Percentiles rank a stretch among this genome's conserved stretches.
phyloP scores from a whole-genome alignment of 768 basidiomycete genomes.

The Dioszegia aurantiaca region DNA sequence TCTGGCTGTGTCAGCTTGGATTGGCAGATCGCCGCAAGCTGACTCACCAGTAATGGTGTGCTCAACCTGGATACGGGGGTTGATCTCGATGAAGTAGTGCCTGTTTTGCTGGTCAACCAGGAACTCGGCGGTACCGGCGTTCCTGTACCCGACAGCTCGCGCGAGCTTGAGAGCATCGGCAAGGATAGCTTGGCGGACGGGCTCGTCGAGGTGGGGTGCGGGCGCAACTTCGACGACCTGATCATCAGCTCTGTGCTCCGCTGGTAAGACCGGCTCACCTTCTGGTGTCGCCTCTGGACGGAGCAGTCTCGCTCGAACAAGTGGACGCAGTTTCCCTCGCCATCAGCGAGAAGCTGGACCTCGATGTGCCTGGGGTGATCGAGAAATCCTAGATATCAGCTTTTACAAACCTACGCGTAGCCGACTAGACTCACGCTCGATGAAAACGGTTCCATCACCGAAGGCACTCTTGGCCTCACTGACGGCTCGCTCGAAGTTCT shows the following conservation, averaged over 20 bases:
- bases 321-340: conserved; percentile 88
- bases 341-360: conserved; percentile 91
- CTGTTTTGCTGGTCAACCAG: conserved; percentile 93
- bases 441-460: conserved; percentile 98
- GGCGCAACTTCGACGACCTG: conserved; percentile 95
- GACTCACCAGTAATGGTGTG: conserved; percentile 91
- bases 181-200: conserved; percentile 81
- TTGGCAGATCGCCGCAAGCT: not conserved
- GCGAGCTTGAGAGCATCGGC: conserved; percentile 90
- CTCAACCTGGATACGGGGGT: conserved; percentile 98
- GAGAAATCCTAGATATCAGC: conserved; percentile 55
- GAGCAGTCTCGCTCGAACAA: conserved; percentile 99
- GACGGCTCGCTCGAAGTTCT: conserved; percentile 84
- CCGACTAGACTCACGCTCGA: conserved; percentile 65
- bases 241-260: conserved; percentile 6
- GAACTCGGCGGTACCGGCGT: conserved; percentile 98
- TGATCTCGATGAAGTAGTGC: conserved; percentile 99
- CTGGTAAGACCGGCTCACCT: conserved; percentile 51
- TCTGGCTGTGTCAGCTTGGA: conserved; percentile 57
- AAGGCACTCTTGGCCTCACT: conserved; percentile 95
- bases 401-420: not conserved
- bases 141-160: conserved; percentile 87
- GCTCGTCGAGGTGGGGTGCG: conserved; percentile 87
- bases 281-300: conserved; percentile 95
- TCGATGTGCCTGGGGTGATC: conserved; percentile 97